Evolutionary conservation across 2,329 filamentous ascomycete genomes (phyloP), one percentile per base, ranked within the genome.

Genomic region (Aspergillus viridinutans): DNA sequence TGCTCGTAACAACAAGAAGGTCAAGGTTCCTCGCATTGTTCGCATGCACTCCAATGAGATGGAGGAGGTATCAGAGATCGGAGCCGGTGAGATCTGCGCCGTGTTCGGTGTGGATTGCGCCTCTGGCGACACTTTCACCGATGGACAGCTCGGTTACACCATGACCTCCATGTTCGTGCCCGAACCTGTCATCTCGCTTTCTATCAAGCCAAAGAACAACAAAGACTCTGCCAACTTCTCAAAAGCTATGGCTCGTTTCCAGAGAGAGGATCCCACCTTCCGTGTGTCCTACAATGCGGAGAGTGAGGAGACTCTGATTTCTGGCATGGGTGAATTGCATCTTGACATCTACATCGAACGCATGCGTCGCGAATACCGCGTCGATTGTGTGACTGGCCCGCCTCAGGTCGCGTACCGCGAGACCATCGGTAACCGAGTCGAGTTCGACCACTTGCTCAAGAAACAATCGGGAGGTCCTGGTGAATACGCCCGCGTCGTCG

Each of bases 31-130:
- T 21, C 90, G 93, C 71, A 97, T 99, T 68, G 94, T 99, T 61
- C 91, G 94, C 61, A 99, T 99, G 94, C 94, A 99, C 81, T 96
- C 92, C 49, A 96, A 97, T 72, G 94, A 99, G 72, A 96, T 99
- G 93, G 94, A 99, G 75, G 94, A 99, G 71, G 91, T 97, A 29
- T 81, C 79, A 55, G 92, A 97, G 74, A 89, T 99, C 61, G 91
- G 92, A 53, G 93, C 94, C 54, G 94, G 94, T 76, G 94, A 99
- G 76, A 99, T 99, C 63, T 99, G 94, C 72, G 94, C 94, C 59
- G 94, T 99, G 58, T 99, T 99, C 71, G 94, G 94, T 70, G 90
- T 99, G 54, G 94, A 99, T 68, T 99, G 94, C 74, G 92, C 94
- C 38, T 97, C 93, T 47, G 94, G 94, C 68, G 94, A 99, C 75